A percentile compares a stretch with the other conserved stretches of the same genome.
Evolutionary conservation across 129 eudicot species (phyloP).

Genomic region (Silybum marianum): DNA sequence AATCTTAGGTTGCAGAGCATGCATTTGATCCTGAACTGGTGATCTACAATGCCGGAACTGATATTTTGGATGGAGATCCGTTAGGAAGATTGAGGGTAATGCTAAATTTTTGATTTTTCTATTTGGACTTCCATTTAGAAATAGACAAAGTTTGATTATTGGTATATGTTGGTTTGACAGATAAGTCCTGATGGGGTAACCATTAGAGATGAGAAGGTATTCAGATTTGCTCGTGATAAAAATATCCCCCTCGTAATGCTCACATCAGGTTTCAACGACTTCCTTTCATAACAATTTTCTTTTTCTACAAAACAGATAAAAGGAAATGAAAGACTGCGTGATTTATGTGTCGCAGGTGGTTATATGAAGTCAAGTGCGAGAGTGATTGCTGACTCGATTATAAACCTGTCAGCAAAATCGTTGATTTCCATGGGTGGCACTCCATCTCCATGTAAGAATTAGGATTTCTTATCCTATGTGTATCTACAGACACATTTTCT

Average conservation of each 20-base stretch:
- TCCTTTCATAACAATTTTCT: not conserved
- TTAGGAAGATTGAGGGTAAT: conserved; percentile 85
- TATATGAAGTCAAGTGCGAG: conserved; percentile 92
- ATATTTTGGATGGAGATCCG: conserved; percentile 92
- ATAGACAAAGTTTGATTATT: not conserved
- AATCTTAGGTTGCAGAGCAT: conserved; percentile 61
- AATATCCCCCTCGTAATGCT: conserved; percentile 86
- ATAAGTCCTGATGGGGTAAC: conserved; percentile 81
- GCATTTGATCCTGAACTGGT: conserved; percentile 80
- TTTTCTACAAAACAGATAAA: not conserved
- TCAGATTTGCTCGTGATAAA: conserved; percentile 70
- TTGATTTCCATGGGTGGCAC: conserved; percentile 50
- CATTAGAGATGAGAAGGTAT: conserved; percentile 82
- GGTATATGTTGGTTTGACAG: conserved; percentile 38
- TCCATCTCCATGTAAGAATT: not conserved
- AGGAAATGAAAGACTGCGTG: not conserved
- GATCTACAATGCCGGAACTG: conserved; percentile 95
- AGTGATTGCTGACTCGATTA: conserved; percentile 84
- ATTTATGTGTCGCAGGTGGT: conserved; percentile 58
- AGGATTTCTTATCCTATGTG: not conserved
- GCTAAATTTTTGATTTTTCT: not conserved
- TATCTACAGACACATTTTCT: not conserved
- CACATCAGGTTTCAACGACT: conserved; percentile 66
- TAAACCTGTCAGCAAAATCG: conserved; percentile 71
- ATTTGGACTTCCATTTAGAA: not conserved